phyloP scores from a whole-genome alignment of 164 flowering plant species.

The Buxus sempervirens region DNA sequence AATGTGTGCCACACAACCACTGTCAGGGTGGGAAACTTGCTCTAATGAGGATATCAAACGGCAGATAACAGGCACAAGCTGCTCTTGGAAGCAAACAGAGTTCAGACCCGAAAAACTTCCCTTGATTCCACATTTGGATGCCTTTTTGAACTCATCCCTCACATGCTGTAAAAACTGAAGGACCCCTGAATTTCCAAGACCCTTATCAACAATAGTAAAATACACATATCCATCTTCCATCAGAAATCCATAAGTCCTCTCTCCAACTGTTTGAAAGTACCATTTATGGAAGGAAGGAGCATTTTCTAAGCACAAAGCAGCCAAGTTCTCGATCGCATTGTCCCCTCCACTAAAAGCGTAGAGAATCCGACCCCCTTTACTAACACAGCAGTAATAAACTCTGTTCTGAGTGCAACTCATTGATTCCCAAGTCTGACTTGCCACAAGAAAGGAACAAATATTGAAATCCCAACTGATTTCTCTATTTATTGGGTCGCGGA shows the following conservation, averaged over 20 bases:
- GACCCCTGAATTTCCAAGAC: constrained; percentile 40
- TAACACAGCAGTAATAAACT: constrained; percentile 60
- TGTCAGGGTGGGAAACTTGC: constrained; percentile 33
- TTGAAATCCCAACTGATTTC: neutral
- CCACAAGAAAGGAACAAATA: neutral
- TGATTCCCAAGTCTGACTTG: neutral
- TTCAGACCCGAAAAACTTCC: constrained; percentile 40
- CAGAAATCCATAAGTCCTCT: constrained; percentile 55
- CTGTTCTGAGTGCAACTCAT: constrained; percentile 48
- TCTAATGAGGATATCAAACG: constrained; percentile 60
- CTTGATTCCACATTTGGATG: constrained; percentile 39
- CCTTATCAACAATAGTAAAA: constrained; percentile 56
- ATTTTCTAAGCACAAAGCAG: constrained; percentile 54
- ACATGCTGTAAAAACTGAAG: constrained; percentile 55
- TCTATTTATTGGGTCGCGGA: neutral
- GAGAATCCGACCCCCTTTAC: constrained; percentile 40
- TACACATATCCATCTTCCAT: constrained; percentile 70
- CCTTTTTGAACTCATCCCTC: constrained; percentile 63
- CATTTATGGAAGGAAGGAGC: constrained; percentile 62
- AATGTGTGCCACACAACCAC: constrained; percentile 21
- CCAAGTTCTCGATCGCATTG: constrained; percentile 52
- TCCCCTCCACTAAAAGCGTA: constrained; percentile 48
- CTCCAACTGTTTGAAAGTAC: constrained; percentile 56
- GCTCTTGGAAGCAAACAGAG: constrained; percentile 43
- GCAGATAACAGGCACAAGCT: constrained; percentile 52